Evolutionary conservation across 768 basidiomycete species (phyloP).

Genomic region (Mycena sanguinolenta): DNA sequence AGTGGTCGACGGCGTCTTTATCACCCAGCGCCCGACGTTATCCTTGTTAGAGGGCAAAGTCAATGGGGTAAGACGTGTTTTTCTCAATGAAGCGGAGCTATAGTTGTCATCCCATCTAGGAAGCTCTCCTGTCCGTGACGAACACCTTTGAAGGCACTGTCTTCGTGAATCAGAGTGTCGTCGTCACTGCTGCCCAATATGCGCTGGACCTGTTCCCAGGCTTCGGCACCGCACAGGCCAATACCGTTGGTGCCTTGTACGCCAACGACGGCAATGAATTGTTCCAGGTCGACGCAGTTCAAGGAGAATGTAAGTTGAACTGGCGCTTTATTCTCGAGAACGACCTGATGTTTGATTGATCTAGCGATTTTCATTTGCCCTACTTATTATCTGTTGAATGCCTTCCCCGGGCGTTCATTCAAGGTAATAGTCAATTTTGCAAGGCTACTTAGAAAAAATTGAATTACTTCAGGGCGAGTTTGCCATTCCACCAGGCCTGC

Average conservation of each 20-base stretch:
- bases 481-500: slow-evolving; percentile 43
- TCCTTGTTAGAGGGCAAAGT: slow-evolving; percentile 44
- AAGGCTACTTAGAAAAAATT: not conserved
- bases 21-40: slow-evolving; percentile 48
- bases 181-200: slow-evolving; percentile 30
- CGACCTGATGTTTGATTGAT: not conserved
- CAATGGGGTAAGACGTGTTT: slow-evolving; percentile 46
- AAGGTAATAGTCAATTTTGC: slow-evolving; percentile 38
- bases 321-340: not conserved
- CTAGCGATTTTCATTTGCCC: slow-evolving; percentile 52
- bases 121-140: slow-evolving; percentile 40
- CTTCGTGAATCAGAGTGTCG: slow-evolving; percentile 40
- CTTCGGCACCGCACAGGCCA: slow-evolving; percentile 21
- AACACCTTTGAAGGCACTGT: slow-evolving; percentile 48
- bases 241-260: slow-evolving; percentile 32
- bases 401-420: slow-evolving; percentile 45
- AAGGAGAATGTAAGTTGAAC: slow-evolving; percentile 42
- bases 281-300: slow-evolving; percentile 33
- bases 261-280: slow-evolving; percentile 20
- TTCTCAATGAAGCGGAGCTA: not conserved
- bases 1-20: slow-evolving; percentile 51
- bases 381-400: slow-evolving; percentile 43
- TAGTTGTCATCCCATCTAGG: slow-evolving; percentile 1
- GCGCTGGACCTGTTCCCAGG: slow-evolving; percentile 38
- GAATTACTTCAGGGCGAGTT: slow-evolving; percentile 40